Evolutionary conservation across 768 basidiomycete species (phyloP), one percentile per base, ranked within the genome.

Genomic region (Tulasnella calospora): DNA sequence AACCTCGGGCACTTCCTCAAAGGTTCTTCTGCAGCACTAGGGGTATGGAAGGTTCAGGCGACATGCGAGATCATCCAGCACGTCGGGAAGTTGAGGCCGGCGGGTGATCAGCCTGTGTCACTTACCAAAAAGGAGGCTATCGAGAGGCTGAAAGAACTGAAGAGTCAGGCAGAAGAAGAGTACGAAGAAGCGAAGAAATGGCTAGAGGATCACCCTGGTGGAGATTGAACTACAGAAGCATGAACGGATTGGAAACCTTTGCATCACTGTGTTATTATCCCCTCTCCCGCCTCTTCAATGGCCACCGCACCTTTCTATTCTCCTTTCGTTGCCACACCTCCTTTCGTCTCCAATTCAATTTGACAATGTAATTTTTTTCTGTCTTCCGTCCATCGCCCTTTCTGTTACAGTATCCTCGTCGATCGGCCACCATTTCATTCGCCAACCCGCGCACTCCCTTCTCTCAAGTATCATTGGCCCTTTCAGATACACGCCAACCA

Each of bases 1-100:
- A 85, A 86, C 23, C 87, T 92, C 13, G 98, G 96, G 0, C 97
- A 99, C 85, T 99, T 94, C 85, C 90, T 99, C 83, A 99, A 99
- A 85, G 97, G 97, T 71, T 98, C 96, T 2, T 97, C 96, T 17
- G 96, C 96, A 38, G 94, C 96, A 2, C 88, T 99, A 69, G 97
- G 98, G 36, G 89, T 96, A 40, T 85, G 85, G 78, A 89, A 89
- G 80, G 96, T 99, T 74, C 92, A 94, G 83, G 88, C 86, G 21
- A 91, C 92, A 35, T 98, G 97, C 86, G 95, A 95, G 84, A 89
- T 89, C 84, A 96, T 99, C 82, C 96, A 99, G 85, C 90, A 96
- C 84, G 92, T 91, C 81, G 95, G 94, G 70, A 87, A 90, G 80
- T 84, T 87, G 78, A 87, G 89, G 70, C 91, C 94, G 83, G 92